phyloP scores from a whole-genome alignment of 768 basidiomycete species.

The Phallus indusiatus region DNA sequence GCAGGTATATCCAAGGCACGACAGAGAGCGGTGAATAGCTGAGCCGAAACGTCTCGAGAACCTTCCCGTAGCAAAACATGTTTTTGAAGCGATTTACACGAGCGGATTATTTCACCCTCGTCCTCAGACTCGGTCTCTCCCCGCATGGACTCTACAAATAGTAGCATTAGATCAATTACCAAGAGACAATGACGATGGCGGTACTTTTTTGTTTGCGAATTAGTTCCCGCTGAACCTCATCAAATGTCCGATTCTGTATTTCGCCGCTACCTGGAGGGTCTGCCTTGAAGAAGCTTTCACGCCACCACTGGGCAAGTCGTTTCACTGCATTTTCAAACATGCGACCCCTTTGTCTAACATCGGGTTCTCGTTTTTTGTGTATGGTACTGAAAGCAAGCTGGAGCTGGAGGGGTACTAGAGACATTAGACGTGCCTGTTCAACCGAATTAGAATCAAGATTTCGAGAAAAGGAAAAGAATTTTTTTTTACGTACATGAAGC shows the following conservation, averaged over 20 bases:
- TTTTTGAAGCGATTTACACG: slow-evolving; percentile 86
- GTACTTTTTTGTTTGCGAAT: slow-evolving; percentile 17
- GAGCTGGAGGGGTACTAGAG: slow-evolving; percentile 69
- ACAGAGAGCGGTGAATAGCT: slow-evolving; percentile 86
- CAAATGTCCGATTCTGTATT: slow-evolving; percentile 67
- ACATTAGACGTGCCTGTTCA: slow-evolving; percentile 75
- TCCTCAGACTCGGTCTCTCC: slow-evolving; percentile 21
- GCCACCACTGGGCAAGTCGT: slow-evolving; percentile 81
- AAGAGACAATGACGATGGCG: slow-evolving; percentile 14
- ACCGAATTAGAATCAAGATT: neutral
- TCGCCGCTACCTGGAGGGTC: slow-evolving; percentile 43
- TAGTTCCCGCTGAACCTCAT: slow-evolving; percentile 45
- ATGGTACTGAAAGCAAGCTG: slow-evolving; percentile 78
- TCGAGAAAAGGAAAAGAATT: slow-evolving; percentile 1
- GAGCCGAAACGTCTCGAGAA: slow-evolving; percentile 77
- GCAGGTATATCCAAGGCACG: slow-evolving; percentile 81
- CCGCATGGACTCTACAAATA: neutral
- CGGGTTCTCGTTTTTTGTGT: slow-evolving; percentile 72
- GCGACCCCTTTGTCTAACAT: slow-evolving; percentile 70
- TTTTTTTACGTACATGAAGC: slow-evolving; percentile 52
- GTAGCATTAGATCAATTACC: neutral
- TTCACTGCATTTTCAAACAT: slow-evolving; percentile 78
- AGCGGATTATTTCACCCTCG: slow-evolving; percentile 61
- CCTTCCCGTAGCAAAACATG: slow-evolving; percentile 75
- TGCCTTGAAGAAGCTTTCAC: slow-evolving; percentile 56